phyloP scores from a whole-genome alignment of 192 early-diverging fungal genomes.

The Geranomyces variabilis region DNA sequence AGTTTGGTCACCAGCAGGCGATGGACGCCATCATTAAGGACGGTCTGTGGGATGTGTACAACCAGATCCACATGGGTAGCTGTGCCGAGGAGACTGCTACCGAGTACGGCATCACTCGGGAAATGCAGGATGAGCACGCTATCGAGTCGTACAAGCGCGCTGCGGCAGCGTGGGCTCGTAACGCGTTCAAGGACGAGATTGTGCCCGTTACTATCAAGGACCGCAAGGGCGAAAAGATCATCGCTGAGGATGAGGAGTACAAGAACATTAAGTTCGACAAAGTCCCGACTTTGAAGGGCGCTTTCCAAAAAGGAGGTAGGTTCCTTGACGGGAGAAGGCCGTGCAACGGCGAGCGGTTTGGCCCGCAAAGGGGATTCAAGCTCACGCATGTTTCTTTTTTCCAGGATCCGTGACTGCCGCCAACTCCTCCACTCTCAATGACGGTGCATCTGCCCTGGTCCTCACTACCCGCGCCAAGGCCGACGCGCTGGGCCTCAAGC shows the following conservation, averaged over 20 bases:
- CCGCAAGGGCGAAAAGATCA: slow-evolving; percentile 77
- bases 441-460: slow-evolving; percentile 92
- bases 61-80: slow-evolving; percentile 72
- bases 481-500: slow-evolving; percentile 75
- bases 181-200: slow-evolving; percentile 80
- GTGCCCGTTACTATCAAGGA: slow-evolving; percentile 79
- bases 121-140: slow-evolving; percentile 89
- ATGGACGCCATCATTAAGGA: slow-evolving; percentile 92
- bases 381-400: neutral
- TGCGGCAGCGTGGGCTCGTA: slow-evolving; percentile 82
- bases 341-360: too few relatives aligned
- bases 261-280: slow-evolving; percentile 93
- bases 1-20: slow-evolving; percentile 81
- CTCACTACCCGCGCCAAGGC: slow-evolving; percentile 80
- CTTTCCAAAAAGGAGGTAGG: slow-evolving; percentile 83
- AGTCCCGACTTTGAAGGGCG: slow-evolving; percentile 71
- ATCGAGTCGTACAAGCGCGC: slow-evolving; percentile 86
- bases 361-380: too few relatives aligned
- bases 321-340: too few relatives aligned
- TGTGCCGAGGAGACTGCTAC: slow-evolving; percentile 79
- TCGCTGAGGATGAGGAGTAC: slow-evolving; percentile 92
- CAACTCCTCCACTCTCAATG: slow-evolving; percentile 93
- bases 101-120: slow-evolving; percentile 83
- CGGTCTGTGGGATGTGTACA: slow-evolving; percentile 96
- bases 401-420: slow-evolving; percentile 88